Evolutionary conservation across 2,329 filamentous ascomycete species (phyloP), one percentile per base, ranked within the genome.

Genomic region (Volutella citrinella): DNA sequence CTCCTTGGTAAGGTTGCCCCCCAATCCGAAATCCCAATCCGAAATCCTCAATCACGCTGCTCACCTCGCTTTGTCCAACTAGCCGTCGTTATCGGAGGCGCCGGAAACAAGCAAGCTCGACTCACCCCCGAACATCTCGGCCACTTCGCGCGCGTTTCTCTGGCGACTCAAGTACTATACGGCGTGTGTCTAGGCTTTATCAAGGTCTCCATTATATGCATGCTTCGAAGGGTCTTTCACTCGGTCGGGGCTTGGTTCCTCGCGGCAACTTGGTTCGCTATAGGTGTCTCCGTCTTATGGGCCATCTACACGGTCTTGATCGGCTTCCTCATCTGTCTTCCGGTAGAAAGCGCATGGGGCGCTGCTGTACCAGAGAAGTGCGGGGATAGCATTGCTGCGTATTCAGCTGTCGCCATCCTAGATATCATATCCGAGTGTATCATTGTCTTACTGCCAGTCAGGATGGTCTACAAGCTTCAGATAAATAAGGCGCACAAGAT

Each of bases 211-310:
- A 32, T 44, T 11, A 34, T 44, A 17, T 19, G 30, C 8, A 38
- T 44, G 34, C 30, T 44, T 23, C 38, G 37, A 13, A 29, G 42
- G 18, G 38, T 44, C 22, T 44, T 44, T 14, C 27, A 25, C 20
- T 20, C 35, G 16, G 27, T 25, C 18, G 36, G 34, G 7, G 17
- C 20, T 20, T 30, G 22, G 15, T 37, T 44, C 6, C 24, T 30
- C 8, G 19, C 23, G 3, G 27, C 31, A 6, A 40, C 29, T 5
- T 40, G 33, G 30, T 25, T 24, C 6, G 15, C 27, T 10, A 28
- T 28, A 13, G 25, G 16, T 8, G 11, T 41, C 18, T 33, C 26
- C 22, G 7, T 37, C 13, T 13, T 18, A 9, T 41, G 38, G 38
- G 27, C 33, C 3, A 7, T 33, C 3, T 41, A 41, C n/a, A 32